These are phyloP conservation scores for Osmozyma mogii DNA, from an alignment of 805 yeast species.

Conservation along the genomic window DNA sequence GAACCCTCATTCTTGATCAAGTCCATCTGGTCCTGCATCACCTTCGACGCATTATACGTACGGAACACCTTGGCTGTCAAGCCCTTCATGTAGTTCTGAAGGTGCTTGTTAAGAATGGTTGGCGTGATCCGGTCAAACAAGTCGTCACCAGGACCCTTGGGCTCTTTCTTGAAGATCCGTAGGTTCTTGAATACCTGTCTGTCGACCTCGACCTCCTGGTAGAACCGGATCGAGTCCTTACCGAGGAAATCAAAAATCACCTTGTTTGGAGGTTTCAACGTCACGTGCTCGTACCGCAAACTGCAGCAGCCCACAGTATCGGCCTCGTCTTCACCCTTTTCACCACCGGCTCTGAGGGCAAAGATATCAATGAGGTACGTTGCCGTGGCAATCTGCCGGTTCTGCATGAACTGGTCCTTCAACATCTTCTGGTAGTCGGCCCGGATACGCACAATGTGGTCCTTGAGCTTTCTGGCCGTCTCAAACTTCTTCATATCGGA, in stretches of 20 bases:
- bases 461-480: conserved; percentile 78
- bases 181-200: conserved; percentile 86
- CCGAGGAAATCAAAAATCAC: conserved; percentile 91
- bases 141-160: conserved; percentile 88
- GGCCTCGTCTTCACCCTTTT: conserved; percentile 94
- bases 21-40: conserved; percentile 93
- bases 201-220: conserved; percentile 89
- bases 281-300: conserved; percentile 80
- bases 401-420: conserved; percentile 69
- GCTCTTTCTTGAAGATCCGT: conserved; percentile 77
- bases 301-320: conserved; percentile 99
- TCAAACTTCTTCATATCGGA: conserved; percentile 89
- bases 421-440: conserved; percentile 63
- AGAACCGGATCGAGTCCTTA: conserved; percentile 87
- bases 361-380: conserved; percentile 86
- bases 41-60: conserved; percentile 92
- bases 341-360: conserved; percentile 97
- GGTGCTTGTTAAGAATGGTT: conserved; percentile 68
- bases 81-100: conserved; percentile 87
- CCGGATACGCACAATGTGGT: conserved; percentile 66
- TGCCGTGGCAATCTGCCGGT: conserved; percentile 89
- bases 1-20: conserved; percentile 81
- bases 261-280: conserved; percentile 74
- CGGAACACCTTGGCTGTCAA: conserved; percentile 95
- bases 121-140: conserved; percentile 89